phyloP scores from a whole-genome alignment of 1,284 basidiomycete species.

The Leccinum huronense region DNA sequence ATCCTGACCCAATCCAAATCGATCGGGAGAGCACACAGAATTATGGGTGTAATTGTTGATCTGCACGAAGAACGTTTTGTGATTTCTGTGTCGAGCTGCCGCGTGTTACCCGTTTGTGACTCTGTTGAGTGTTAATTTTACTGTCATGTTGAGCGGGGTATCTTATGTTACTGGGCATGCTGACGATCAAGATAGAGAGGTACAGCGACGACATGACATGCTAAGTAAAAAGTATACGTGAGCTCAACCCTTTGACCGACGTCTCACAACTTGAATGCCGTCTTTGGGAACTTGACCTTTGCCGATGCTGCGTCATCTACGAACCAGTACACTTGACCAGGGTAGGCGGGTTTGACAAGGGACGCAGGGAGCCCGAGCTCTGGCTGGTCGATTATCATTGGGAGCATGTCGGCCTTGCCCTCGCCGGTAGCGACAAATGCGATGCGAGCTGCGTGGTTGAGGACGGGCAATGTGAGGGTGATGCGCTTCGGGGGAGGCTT shows the following conservation, averaged over 20 bases:
- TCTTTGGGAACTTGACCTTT: conserved; percentile 58
- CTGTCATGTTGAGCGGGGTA: conserved; percentile 20
- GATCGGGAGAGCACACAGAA: conserved; percentile 90
- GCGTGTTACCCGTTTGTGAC: conserved; percentile 35
- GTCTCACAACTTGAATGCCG: conserved; percentile 51
- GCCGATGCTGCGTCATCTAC: conserved; percentile 77
- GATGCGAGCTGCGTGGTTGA: conserved; percentile 86
- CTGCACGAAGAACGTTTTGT: conserved; percentile 28
- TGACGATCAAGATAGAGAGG: conserved; percentile 13
- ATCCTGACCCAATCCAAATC: conserved; percentile 98
- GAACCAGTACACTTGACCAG: conserved; percentile 91
- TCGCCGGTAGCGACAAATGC: conserved; percentile 88
- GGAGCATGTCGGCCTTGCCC: conserved; percentile 80
- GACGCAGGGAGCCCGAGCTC: conserved; percentile 81
- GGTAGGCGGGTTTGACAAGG: conserved; percentile 74
- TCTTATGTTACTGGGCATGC: conserved; percentile 27
- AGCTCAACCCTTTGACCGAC: conserved; percentile 8
- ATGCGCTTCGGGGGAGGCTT: conserved; percentile 92
- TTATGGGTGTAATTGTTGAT: conserved; percentile 90
- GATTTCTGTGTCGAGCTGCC: conserved; percentile 25
- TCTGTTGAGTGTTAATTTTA: conserved; percentile 38
- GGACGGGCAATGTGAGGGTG: conserved; percentile 88
- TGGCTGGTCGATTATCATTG: conserved; percentile 76
- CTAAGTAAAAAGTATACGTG: conserved; percentile 20
- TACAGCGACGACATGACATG: conserved; percentile 19